Evolutionary conservation across 768 basidiomycete genomes (phyloP), one percentile per base, ranked within the genome.

Genomic region (Trametes punicea): DNA sequence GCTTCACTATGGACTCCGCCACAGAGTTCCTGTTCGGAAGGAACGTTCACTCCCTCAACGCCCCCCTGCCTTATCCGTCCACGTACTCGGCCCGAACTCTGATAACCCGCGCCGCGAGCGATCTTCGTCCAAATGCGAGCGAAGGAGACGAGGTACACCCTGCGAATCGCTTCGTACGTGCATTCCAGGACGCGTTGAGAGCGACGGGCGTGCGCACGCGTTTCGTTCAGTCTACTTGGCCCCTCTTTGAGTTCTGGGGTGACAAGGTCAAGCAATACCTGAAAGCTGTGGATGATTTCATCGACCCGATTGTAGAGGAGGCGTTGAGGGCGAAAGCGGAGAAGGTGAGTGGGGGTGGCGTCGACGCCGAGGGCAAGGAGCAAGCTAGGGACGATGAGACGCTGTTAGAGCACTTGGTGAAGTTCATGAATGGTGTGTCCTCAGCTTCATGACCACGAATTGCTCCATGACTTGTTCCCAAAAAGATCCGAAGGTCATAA

Each of bases 261-360:
- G 81, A 85, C 65, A 73, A 70, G 30, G 73, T 79, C 11, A 70
- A 67, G 46, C 68, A 72, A 49, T 74, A 75, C 40, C 78, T 81
- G 74, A 65, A 68, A 39, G 70, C 79, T 11, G 74, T 85, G 10
- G 71, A 79, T 39, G 72, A 64, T 13, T 83, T 81, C 63, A 71
- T 84, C 34, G 74, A 81, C 38, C 81, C 81, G 1, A 78, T 87
- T 49, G 46, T 85, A 57, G 56, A 68, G 40, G 74, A 78, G 36
- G 81, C 81, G 4, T 55, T 84, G 4, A 65, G 66, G 48, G 56
- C 52, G 58, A 61, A 74, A 71, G 60, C 77, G 73, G 62, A 66
- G 63, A 45, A 64, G 59, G 31, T n/a, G n/a, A n/a, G 20, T 2
- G 18, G 23, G 23, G 21, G 46, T 40, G n/a, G 9, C 8, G 44